Percentiles rank a stretch among this genome's conserved stretches.
These are phyloP conservation scores for Nakazawaea ishiwadae DNA, from an alignment of 805 yeast species.

Conservation along the genomic window DNA sequence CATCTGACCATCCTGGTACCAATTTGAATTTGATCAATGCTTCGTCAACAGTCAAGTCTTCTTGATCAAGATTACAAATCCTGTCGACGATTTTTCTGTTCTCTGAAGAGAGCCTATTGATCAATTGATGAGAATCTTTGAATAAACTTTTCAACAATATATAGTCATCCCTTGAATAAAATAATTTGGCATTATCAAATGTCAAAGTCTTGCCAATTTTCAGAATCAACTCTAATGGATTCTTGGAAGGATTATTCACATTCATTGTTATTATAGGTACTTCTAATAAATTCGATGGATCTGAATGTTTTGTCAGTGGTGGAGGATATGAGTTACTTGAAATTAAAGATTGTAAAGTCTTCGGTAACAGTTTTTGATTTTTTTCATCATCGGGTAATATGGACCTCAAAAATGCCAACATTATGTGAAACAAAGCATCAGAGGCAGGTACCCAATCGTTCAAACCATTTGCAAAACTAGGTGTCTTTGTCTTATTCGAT, in stretches of 20 bases:
- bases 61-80: conserved; percentile 26
- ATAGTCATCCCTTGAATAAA: conserved; percentile 73
- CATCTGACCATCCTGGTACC: conserved; percentile 31
- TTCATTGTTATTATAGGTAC: conserved; percentile 31
- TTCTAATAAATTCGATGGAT: conserved; percentile 22
- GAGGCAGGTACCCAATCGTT: conserved; percentile 76
- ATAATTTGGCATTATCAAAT: conserved; percentile 66
- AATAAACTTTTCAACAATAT: conserved; percentile 70
- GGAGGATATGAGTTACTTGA: conserved; percentile 79
- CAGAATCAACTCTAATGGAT: conserved; percentile 56
- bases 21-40: conserved; percentile 26
- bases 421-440: conserved; percentile 79
- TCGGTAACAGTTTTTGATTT: conserved; percentile 53
- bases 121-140: conserved; percentile 48
- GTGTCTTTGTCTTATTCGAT: conserved; percentile 16
- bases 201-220: conserved; percentile 54
- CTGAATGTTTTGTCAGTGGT: conserved; percentile 27
- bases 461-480: conserved; percentile 62
- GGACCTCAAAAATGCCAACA: conserved; percentile 71
- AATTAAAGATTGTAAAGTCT: conserved; percentile 57
- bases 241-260: conserved; percentile 38
- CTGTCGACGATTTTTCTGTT: conserved; percentile 53
- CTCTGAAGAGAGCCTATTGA: conserved; percentile 66
- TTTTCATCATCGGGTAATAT: conserved; percentile 64
- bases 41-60: conserved; percentile 33